phyloP scores from a whole-genome alignment of 257 asterid genomes.

The Solanum okadae region DNA sequence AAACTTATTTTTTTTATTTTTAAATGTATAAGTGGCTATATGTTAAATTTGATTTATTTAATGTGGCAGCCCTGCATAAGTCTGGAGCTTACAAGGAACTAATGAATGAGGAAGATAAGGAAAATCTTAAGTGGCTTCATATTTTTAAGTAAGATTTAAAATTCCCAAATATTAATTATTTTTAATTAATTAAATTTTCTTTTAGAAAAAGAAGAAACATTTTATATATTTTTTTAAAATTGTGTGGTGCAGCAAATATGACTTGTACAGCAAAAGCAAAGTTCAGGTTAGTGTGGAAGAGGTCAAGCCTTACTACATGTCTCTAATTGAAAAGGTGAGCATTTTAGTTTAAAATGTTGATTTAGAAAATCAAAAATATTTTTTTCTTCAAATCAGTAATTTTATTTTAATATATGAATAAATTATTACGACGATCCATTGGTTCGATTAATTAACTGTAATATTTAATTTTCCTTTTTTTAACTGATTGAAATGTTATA shows the following conservation, averaged over 20 bases:
- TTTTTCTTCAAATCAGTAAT: background rate
- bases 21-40: background rate
- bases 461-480: background rate
- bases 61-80: slow-evolving; percentile 56
- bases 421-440: too few species aligned
- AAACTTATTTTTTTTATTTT: background rate
- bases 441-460: background rate
- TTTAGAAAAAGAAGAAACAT: background rate
- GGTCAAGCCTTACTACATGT: slow-evolving; percentile 27
- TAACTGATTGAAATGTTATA: background rate
- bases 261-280: slow-evolving; percentile 77
- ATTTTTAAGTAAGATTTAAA: slow-evolving; percentile 41
- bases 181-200: background rate
- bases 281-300: slow-evolving; percentile 42
- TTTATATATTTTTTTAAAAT: background rate
- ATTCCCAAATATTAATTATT: background rate
- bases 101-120: slow-evolving; percentile 60
- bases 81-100: slow-evolving; percentile 60
- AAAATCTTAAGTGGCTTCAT: slow-evolving; percentile 19
- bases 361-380: background rate
- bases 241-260: slow-evolving; percentile 63
- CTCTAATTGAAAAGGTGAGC: slow-evolving; percentile 61
- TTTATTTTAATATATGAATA: too few species aligned
- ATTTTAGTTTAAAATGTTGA: background rate
- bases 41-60: background rate